Percentiles rank a stretch among this genome's conserved stretches.
Conservation (phyloP, 257 asterid species). For the Paraleonurus japonicus region DNA sequence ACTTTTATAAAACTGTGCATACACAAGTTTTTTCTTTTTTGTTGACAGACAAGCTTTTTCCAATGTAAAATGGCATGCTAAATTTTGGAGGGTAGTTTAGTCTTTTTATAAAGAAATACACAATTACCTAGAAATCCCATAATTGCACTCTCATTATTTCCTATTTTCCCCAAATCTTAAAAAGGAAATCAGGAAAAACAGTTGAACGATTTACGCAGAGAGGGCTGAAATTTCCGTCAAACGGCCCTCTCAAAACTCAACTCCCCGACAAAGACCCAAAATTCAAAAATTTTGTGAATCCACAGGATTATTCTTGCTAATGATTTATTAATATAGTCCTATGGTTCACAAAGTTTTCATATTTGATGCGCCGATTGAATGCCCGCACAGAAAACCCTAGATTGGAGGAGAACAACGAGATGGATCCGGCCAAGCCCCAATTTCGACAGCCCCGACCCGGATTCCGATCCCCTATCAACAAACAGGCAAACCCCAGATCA, state of each 20-base stretch:
- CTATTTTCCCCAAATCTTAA: not conserved
- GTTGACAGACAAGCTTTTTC: too few species aligned
- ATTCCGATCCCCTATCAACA: constrained; percentile 41
- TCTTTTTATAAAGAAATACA: not conserved
- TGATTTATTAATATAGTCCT: constrained; percentile 32
- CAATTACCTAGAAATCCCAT: not conserved
- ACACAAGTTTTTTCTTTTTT: too few species aligned
- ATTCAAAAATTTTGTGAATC: constrained; percentile 22
- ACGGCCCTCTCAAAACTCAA: constrained; percentile 37
- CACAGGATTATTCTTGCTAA: constrained; percentile 31
- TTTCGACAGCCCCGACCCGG: constrained; percentile 59
- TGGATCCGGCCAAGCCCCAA: constrained; percentile 78
- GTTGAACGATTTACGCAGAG: constrained; percentile 11
- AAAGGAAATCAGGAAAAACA: not conserved
- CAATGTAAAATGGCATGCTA: not conserved
- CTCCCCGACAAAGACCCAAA: not conserved
- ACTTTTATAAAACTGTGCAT: too few species aligned
- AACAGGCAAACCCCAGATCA: constrained; percentile 39
- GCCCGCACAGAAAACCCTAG: constrained; percentile 54
- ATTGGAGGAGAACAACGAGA: constrained; percentile 33
- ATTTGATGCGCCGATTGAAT: constrained; percentile 98
- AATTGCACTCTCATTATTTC: not conserved
- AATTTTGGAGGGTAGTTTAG: not conserved
- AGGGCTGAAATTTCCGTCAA: constrained; percentile 30
- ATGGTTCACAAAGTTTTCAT: constrained; percentile 54